Base-by-base conservation (phyloP, 345 rosid species). In the Pseudoturritis turrita region DNA sequence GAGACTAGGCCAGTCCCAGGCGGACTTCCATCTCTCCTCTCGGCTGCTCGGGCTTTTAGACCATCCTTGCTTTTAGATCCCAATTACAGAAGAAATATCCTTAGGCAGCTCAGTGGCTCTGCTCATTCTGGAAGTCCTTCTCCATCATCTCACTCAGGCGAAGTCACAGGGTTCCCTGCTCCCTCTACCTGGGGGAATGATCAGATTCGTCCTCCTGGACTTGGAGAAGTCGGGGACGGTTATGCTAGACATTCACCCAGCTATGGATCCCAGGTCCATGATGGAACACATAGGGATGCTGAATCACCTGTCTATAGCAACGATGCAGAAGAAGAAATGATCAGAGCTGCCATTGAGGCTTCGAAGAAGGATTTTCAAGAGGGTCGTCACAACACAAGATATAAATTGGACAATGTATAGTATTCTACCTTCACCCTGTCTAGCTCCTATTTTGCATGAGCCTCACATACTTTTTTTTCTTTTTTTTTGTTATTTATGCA, bases 321-420 rank as follows among this genome's bases (percentile, higher is more conserved):
- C 41, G 82, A 81, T 78, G 43, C 71, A n/a, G 97, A 90, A 72
- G 89, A 87, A 40, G 87, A 89, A 75, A 87, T 90, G 92, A 44
- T 90, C 53, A 87, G 78, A 78, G 78, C 82, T 65, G 98, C 96
- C 33, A 82, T 90, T 56, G 94, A 86, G 82, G 92, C 96, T 81
- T 93, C 98, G 13, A 84, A 75, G 75, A 77, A 59, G 56, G 94
- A 85, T 72, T 83, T 79, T 78, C 73, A 65, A 62, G 79, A 64
- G 62, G 65, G 36, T 73, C 55, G 31, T 75, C 51, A 31, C 53
- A 62, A 68, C 57, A 39, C 39, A 33, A 18, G 53, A 44, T 65
- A 22, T 73, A 71, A 11, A 74, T 65, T 62, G 17, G 56, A 55
- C 25, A 21, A 65, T 71, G 61, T 72, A 65, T 19, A 15, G 23